Percentiles rank a stretch among this genome's conserved stretches.
Conservation (phyloP, 495 filamentous ascomycete genomes). For the Cairneyella variabilis region DNA sequence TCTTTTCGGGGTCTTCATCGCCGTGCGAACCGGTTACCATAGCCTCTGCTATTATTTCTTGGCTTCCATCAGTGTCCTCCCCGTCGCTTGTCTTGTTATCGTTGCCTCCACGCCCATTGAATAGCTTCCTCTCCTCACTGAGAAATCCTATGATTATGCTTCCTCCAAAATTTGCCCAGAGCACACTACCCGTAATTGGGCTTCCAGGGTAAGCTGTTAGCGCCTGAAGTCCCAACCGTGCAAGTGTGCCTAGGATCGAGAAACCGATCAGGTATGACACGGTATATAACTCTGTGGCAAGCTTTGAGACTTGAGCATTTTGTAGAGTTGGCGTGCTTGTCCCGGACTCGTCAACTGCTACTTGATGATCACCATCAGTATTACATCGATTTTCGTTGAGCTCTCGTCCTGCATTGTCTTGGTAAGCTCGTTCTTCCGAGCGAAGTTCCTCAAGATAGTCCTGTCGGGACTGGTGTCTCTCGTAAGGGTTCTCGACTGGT, state of each 20-base stretch:
- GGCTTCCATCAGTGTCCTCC: conserved; percentile 25
- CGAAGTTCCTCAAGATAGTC: conserved; percentile 12
- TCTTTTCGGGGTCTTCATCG: conserved; percentile 8
- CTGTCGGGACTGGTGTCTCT: conserved; percentile 27
- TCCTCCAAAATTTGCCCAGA: conserved; percentile 88
- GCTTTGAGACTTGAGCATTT: conserved; percentile 35
- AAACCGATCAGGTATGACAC: conserved; percentile 78
- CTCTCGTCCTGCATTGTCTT: conserved; percentile 8
- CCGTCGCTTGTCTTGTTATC: conserved; percentile 25
- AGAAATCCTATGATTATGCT: conserved; percentile 82
- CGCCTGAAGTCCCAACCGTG: conserved; percentile 74
- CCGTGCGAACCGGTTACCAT: not conserved
- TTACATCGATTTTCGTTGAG: conserved; percentile 10
- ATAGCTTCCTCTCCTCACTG: conserved; percentile 70
- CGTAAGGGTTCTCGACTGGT: conserved; percentile 40
- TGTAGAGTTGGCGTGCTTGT: not conserved
- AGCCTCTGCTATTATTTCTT: not conserved
- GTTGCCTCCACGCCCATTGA: conserved; percentile 47
- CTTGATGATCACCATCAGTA: not conserved
- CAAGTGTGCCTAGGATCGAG: conserved; percentile 78
- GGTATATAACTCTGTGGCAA: conserved; percentile 67
- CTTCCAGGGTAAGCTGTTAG: conserved; percentile 75
- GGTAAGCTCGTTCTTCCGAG: not conserved
- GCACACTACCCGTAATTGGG: conserved; percentile 63
- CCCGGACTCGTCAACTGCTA: not conserved